phyloP scores from a whole-genome alignment of 768 basidiomycete species.

The Russula dissimulans region DNA sequence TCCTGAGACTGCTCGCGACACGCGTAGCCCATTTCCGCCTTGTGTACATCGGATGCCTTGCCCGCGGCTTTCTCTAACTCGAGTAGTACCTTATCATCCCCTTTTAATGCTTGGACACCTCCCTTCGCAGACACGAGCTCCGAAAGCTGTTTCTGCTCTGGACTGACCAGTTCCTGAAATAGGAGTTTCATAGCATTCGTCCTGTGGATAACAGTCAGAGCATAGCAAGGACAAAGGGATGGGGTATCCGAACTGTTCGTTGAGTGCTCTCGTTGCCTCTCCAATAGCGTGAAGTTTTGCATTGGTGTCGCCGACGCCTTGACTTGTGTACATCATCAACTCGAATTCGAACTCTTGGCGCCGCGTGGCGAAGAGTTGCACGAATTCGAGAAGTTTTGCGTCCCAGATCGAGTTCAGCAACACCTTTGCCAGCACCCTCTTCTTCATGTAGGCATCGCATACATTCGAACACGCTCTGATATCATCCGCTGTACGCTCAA shows the following conservation, averaged over 20 bases:
- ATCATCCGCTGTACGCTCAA: slow-evolving; percentile 25
- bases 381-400: slow-evolving; percentile 21
- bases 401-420: slow-evolving; percentile 26
- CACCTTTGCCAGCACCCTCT: slow-evolving; percentile 24
- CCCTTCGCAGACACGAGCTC: slow-evolving; percentile 20
- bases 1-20: neutral
- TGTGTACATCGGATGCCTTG: neutral
- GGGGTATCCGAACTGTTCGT: slow-evolving; percentile 15
- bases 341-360: slow-evolving; percentile 25
- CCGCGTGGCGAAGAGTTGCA: slow-evolving; percentile 21
- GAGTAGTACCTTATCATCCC: slow-evolving; percentile 17
- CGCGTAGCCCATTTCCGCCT: neutral
- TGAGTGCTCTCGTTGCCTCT: slow-evolving; percentile 5
- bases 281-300: slow-evolving; percentile 11
- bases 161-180: slow-evolving; percentile 13
- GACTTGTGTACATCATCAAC: slow-evolving; percentile 24
- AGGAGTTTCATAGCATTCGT: slow-evolving; percentile 14
- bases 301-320: slow-evolving; percentile 7
- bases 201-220: neutral
- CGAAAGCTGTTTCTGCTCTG: slow-evolving; percentile 13
- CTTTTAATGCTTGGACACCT: slow-evolving; percentile 17
- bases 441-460: slow-evolving; percentile 29
- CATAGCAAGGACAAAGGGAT: neutral
- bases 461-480: slow-evolving; percentile 28
- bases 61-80: slow-evolving; percentile 18